Conservation (phyloP, 1,139 yeast species). For the Lodderomyces beijingensis region DNA sequence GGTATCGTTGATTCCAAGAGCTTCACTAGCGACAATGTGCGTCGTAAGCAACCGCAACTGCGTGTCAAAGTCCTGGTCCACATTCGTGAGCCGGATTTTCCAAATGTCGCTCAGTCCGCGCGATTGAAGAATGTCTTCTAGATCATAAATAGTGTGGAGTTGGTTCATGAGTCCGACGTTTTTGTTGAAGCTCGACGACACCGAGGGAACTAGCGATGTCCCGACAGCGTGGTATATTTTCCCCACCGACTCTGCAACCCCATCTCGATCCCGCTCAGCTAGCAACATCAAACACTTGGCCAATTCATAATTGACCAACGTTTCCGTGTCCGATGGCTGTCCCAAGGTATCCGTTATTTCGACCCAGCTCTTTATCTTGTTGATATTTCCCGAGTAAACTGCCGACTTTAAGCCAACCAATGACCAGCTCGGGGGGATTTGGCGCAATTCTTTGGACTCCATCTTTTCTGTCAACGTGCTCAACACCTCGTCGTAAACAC, state of each 20-base stretch:
- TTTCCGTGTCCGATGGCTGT: slow-evolving; percentile 45
- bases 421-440: slow-evolving; percentile 51
- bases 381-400: slow-evolving; percentile 56
- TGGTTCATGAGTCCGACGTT: slow-evolving; percentile 54
- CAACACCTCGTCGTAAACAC: slow-evolving; percentile 39
- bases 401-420: slow-evolving; percentile 74
- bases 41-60: slow-evolving; percentile 59
- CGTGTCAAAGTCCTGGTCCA: slow-evolving; percentile 59
- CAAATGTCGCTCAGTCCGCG: slow-evolving; percentile 22
- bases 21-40: slow-evolving; percentile 52
- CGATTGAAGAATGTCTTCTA: slow-evolving; percentile 29
- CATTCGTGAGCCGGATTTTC: slow-evolving; percentile 39
- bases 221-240: slow-evolving; percentile 58
- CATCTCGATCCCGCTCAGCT: slow-evolving; percentile 21
- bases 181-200: slow-evolving; percentile 59
- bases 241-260: slow-evolving; percentile 38
- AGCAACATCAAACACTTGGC: slow-evolving; percentile 57
- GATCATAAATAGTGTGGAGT: slow-evolving; percentile 70
- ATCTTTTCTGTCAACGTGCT: slow-evolving; percentile 28
- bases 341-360: slow-evolving; percentile 32
- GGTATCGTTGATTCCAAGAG: slow-evolving; percentile 27
- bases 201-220: slow-evolving; percentile 54
- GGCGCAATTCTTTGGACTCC: slow-evolving; percentile 19
- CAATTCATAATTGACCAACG: slow-evolving; percentile 58
- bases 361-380: slow-evolving; percentile 55